A percentile compares a stretch with the other conserved stretches of the same genome.
Evolutionary conservation across 2,329 filamentous ascomycete species (phyloP).

Genomic region (Eutypella sp.): DNA sequence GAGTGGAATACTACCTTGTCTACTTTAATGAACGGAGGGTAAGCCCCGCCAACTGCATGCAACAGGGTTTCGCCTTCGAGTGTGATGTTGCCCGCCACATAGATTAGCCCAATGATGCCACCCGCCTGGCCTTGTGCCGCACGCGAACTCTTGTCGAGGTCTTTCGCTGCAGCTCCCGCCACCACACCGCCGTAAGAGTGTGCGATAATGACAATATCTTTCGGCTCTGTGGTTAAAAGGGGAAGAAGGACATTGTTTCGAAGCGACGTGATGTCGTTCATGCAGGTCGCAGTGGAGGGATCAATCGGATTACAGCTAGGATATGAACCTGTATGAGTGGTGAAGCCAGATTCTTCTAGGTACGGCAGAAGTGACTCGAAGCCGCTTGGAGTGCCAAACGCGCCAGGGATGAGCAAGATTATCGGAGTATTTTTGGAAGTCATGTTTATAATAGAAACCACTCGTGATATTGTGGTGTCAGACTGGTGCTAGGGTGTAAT

Average conservation of each 20-base stretch:
- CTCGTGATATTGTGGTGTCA: no score
- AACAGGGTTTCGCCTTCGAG: constrained; percentile 12
- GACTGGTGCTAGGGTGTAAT: no score
- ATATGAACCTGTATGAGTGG: constrained; percentile 16
- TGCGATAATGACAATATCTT: constrained; percentile 16
- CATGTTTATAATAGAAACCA: no score
- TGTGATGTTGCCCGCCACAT: constrained; percentile 14
- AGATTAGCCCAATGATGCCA: constrained; percentile 15
- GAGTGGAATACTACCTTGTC: constrained; percentile 11
- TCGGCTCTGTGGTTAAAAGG: constrained; percentile 11
- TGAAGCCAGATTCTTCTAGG: constrained; percentile 11
- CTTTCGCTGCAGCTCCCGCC: constrained; percentile 17
- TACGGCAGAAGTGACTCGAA: constrained; percentile 12
- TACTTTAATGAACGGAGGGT: constrained; percentile 17
- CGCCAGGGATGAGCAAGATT: constrained; percentile 16
- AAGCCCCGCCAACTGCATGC: constrained; percentile 10
- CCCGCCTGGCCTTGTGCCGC: constrained; percentile 4
- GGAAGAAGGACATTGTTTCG: constrained; percentile 12
- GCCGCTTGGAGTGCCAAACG: constrained; percentile 14
- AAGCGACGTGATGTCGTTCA: constrained; percentile 8
- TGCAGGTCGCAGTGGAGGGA: constrained; percentile 9
- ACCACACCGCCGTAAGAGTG: constrained; percentile 23
- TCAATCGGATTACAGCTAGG: constrained; percentile 16
- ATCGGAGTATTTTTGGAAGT: constrained; percentile 5
- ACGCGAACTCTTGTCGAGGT: constrained; percentile 16